Percentiles rank a stretch among this genome's conserved stretches.
Conservation (phyloP, 176 grass and related monocot genomes). For the Avena sativa region DNA sequence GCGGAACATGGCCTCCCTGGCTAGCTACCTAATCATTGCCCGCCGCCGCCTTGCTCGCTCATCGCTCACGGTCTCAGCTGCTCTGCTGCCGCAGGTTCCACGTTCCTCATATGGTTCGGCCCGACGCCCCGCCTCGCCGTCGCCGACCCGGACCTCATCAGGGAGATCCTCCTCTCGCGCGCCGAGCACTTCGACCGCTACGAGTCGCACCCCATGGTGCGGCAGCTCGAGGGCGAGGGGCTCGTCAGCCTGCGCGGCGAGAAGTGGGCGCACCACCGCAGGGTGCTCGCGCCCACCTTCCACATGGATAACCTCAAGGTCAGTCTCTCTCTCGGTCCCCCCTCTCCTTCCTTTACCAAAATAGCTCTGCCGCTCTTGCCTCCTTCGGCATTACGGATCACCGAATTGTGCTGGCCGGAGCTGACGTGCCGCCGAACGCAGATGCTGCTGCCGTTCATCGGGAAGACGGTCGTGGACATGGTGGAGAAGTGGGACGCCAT, state of each 20-base stretch:
- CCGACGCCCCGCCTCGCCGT: constrained; percentile 86
- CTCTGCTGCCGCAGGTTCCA: constrained; percentile 64
- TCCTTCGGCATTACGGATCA: neutral
- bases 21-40: constrained; percentile 42
- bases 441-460: constrained; percentile 81
- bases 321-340: neutral
- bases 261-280: constrained; percentile 89
- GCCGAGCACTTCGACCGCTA: constrained; percentile 92
- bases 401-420: too few relatives aligned
- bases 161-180: constrained; percentile 85
- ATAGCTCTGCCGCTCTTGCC: neutral
- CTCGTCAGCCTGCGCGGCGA: constrained; percentile 92
- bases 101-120: constrained; percentile 93
- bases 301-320: constrained; percentile 97
- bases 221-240: constrained; percentile 96
- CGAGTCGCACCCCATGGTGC: constrained; percentile 92
- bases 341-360: neutral
- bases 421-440: constrained; percentile 32
- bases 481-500: constrained; percentile 71
- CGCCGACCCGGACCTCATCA: constrained; percentile 89
- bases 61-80: constrained; percentile 19
- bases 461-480: constrained; percentile 79
- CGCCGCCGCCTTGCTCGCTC: neutral
- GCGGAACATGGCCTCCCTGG: constrained; percentile 42
- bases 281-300: constrained; percentile 89